phyloP scores from a whole-genome alignment of 805 yeast species.

The Wickerhamiella hasegawae region DNA sequence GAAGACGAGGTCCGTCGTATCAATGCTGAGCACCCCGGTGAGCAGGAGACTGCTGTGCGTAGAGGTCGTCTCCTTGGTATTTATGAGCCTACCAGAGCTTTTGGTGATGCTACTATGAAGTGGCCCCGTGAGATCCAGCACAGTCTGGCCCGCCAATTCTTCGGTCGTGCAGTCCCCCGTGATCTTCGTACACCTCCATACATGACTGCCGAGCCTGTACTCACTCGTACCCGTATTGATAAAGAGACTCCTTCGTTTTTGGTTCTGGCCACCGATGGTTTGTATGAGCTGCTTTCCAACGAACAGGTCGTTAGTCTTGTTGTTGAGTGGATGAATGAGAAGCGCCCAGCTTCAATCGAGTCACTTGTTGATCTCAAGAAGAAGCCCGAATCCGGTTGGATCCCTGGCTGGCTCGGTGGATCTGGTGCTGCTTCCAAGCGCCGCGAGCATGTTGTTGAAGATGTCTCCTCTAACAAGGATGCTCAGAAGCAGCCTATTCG shows the following conservation, averaged over 20 bases:
- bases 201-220: slow-evolving; percentile 91
- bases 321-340: slow-evolving; percentile 79
- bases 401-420: slow-evolving; percentile 8
- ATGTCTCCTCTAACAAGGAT: slow-evolving; percentile 30
- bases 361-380: slow-evolving; percentile 1
- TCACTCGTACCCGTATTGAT: slow-evolving; percentile 62
- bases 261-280: slow-evolving; percentile 88
- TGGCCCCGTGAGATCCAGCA: slow-evolving; percentile 65
- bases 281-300: slow-evolving; percentile 79
- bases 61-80: slow-evolving; percentile 85
- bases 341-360: slow-evolving; percentile 27
- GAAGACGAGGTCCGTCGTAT: slow-evolving; percentile 74
- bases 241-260: slow-evolving; percentile 66
- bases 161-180: slow-evolving; percentile 50
- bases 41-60: slow-evolving; percentile 54
- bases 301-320: slow-evolving; percentile 89
- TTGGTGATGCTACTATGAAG: slow-evolving; percentile 93
- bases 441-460: slow-evolving; percentile 19
- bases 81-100: slow-evolving; percentile 88
- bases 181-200: slow-evolving; percentile 88
- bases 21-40: slow-evolving; percentile 79
- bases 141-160: slow-evolving; percentile 53
- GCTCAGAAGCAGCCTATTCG: slow-evolving; percentile 60
- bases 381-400: slow-evolving; percentile 5
- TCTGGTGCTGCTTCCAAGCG: slow-evolving; percentile 5